Evolutionary conservation across 75 land plant genomes (phyloP).

Genomic region (Selaginella tamariscina): DNA sequence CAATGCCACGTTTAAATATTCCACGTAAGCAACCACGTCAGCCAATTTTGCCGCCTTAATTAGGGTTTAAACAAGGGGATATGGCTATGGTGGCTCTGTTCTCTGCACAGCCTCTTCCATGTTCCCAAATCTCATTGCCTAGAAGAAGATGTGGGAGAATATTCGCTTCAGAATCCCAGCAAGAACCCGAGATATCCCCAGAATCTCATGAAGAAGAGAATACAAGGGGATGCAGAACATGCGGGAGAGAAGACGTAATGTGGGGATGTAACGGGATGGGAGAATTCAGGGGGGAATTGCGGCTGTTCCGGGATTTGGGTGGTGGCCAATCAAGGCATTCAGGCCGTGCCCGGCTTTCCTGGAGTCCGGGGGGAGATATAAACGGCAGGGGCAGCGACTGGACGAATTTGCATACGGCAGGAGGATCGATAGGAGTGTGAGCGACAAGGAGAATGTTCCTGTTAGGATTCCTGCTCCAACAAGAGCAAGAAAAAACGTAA

Average conservation of each 20-base stretch:
- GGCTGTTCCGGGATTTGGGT: conserved; percentile 2
- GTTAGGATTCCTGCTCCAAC: neutral
- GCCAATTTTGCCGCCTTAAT: too few species aligned
- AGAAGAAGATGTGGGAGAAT: too few species aligned
- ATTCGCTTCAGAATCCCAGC: too few species aligned
- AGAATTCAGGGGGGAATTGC: conserved; percentile 10
- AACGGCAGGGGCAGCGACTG: conserved; percentile 3
- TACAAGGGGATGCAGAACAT: neutral
- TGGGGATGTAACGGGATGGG: conserved; percentile 5
- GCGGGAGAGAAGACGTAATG: neutral
- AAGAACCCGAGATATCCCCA: neutral
- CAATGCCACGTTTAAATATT: too few species aligned
- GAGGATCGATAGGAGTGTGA: neutral
- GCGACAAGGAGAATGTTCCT: neutral
- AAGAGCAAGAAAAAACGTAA: neutral
- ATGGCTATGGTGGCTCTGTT: neutral
- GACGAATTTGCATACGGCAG: conserved; percentile 1
- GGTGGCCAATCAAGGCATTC: conserved; percentile 12
- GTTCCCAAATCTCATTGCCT: neutral
- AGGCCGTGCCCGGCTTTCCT: conserved; percentile 8
- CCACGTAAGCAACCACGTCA: too few species aligned
- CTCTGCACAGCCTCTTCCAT: neutral
- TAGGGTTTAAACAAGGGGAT: neutral
- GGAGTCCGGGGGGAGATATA: neutral
- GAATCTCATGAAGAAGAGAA: neutral